Base-by-base conservation (phyloP, 2,329 filamentous ascomycete genomes). In the Fusarium chlamydosporum region DNA sequence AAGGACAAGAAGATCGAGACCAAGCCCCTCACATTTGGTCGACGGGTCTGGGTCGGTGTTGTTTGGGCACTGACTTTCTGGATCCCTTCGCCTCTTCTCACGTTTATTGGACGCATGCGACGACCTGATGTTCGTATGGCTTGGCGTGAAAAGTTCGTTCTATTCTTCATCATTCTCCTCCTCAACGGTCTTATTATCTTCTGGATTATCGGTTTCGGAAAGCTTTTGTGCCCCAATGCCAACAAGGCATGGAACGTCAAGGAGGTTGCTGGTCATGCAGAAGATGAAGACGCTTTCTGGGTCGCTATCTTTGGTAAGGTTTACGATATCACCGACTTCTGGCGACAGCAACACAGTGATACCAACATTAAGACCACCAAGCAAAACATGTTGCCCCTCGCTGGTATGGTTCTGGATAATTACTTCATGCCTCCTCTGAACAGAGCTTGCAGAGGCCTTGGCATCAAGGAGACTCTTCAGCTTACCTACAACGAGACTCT, bases 71-170 rank as follows among this genome's bases (percentile, higher is more conserved):
- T 96, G 48, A 99, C 96, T 0, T 98, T 93, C 77, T 98, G 92
- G 92, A 96, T 97, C 70, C 96, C 96, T 1, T 98, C 95, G 0
- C 92, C 93, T 47, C 70, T 92, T 3, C 88, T 99, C 16, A 87
- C 87, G n/a, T 91, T 85, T 62, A 76, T 98, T 60, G 96, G 96
- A 33, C 92, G 95, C 23, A 99, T 99, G 96, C 96, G 97, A 81
- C 90, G 96, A 56, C 96, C 94, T 3, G 96, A 99, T 80, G 93
- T 99, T 10, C 92, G 96, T 27, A 92, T 97, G 88, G 96, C 96
- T 0, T 99, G 96, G 96, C 88, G 96, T 79, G 96, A 99, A 76
- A 99, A 99, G 80, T 52, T 99, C 12, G 91, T 96, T 0, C 83
- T 99, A 12, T 89, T 94, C 46, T 83, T 92, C 61, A 74, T 97